Evolutionary conservation across 2,329 filamentous ascomycete genomes (phyloP), one percentile per base, ranked within the genome.

Genomic region (Ophiostoma novo-ulmi): DNA sequence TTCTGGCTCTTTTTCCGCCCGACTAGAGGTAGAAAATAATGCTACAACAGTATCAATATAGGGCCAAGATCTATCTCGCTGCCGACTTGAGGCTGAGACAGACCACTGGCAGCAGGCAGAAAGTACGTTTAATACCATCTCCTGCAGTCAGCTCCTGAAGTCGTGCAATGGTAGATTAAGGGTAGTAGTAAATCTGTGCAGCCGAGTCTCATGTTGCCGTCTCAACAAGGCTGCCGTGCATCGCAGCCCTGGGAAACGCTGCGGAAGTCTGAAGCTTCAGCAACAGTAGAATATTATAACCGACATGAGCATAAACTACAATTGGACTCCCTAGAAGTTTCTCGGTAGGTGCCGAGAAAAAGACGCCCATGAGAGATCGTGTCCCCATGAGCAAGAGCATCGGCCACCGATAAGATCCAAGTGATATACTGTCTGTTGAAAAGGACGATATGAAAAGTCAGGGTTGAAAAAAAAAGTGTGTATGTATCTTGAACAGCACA

Each of bases 231-330:
- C 36, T 64, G 31, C 58, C 58, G 31, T 36, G 13, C 58, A 64
- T 64, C 14, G 58, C 58, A 17, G 31, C 58, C 3, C 58, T 31
- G 14, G 58, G 58, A 3, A 64, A 22, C 10, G 58, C 58, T 64
- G 58, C 58, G 6, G 58, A 64, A 3, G 26, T 36, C 6, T 64
- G 58, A 1, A 64, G 31, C 69, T 73, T 73, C 20, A 74, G 41
- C 35, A 74, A 70, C 7, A 74, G 48, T 0, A 73, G 39, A 4
- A 73, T 22, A n/a, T 69, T 70, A 22, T 74, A 74, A 38, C 70
- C 71, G 20, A 74, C 31, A 10, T 72, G 66, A 10, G 70, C 70
- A 36, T 73, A 74, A n/a, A 70, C 41, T 17, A 71, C 44, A 4
- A 65, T 61, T 1, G 70, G 67, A n/a, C 66, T 58, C 31, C 72